phyloP scores from a whole-genome alignment of 768 basidiomycete genomes.

The Cyathus striatus region DNA sequence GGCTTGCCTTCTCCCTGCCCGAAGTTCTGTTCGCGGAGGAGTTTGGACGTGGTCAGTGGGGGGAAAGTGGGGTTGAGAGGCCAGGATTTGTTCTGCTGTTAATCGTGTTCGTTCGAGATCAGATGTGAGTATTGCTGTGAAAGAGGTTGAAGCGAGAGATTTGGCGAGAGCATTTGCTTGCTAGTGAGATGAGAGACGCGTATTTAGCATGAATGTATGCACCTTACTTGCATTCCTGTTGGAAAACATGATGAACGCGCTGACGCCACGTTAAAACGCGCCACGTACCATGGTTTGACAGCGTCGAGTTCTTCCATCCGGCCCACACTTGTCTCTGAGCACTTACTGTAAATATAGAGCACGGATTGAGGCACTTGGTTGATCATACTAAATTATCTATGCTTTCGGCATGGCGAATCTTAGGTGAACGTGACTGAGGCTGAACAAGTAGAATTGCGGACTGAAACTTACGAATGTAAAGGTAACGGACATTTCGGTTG shows the following conservation, averaged over 20 bases:
- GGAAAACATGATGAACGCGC: conserved; percentile 2
- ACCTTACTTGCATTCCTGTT: conserved; percentile 53
- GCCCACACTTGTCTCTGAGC: conserved; percentile 50
- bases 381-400: conserved; percentile 63
- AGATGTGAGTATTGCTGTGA: conserved; percentile 62
- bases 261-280: neutral
- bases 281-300: conserved; percentile 67
- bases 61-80: conserved; percentile 43
- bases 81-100: conserved; percentile 54
- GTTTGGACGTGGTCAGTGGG: conserved; percentile 38
- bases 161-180: conserved; percentile 63
- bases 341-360: conserved; percentile 10
- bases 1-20: conserved; percentile 66
- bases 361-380: neutral
- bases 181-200: conserved; percentile 18
- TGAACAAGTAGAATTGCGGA: neutral
- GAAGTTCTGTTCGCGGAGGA: conserved; percentile 66
- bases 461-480: conserved; percentile 34
- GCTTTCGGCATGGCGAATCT: conserved; percentile 79
- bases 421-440: neutral
- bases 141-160: conserved; percentile 38
- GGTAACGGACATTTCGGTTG: no score
- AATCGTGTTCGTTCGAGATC: conserved; percentile 57
- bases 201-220: conserved; percentile 22
- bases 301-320: conserved; percentile 68